phyloP scores from a whole-genome alignment of 805 yeast species.

The Candida multigemmis region DNA sequence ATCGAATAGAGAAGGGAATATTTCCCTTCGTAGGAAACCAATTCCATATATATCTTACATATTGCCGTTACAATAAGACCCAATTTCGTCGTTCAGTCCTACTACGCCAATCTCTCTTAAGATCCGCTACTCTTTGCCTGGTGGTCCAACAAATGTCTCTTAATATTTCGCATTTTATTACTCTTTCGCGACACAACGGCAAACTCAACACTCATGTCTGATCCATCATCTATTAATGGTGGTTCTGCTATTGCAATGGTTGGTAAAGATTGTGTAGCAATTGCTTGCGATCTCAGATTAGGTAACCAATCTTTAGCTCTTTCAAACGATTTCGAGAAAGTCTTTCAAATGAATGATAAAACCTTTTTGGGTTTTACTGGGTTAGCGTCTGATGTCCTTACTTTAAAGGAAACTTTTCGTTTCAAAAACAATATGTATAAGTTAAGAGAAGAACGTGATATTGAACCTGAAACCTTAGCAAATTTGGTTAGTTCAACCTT shows the following conservation, averaged over 20 bases:
- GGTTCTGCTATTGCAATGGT: constrained; percentile 98
- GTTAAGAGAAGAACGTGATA: constrained; percentile 80
- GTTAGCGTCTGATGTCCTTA: constrained; percentile 86
- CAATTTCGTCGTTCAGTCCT: too few species aligned
- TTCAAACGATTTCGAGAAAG: constrained; percentile 86
- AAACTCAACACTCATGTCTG: constrained; percentile 42
- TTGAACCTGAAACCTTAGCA: constrained; percentile 92
- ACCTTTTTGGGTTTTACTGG: constrained; percentile 91
- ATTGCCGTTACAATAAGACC: too few species aligned
- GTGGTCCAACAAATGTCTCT: too few species aligned
- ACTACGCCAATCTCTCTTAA: too few species aligned
- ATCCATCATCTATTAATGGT: constrained; percentile 72
- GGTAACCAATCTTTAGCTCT: constrained; percentile 93
- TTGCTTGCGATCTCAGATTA: constrained; percentile 89
- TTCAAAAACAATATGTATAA: constrained; percentile 82
- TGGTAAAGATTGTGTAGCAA: constrained; percentile 97
- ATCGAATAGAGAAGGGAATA: too few species aligned
- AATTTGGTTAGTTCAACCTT: constrained; percentile 84
- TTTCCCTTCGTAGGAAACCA: too few species aligned
- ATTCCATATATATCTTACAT: too few species aligned
- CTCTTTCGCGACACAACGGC: neutral
- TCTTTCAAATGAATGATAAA: constrained; percentile 72
- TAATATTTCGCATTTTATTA: too few species aligned
- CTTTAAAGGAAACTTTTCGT: constrained; percentile 74
- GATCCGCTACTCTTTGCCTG: too few species aligned